Percentiles rank a stretch among this genome's conserved stretches.
phyloP scores from a whole-genome alignment of 495 filamentous ascomycete genomes.

The Penicillium ucsense region DNA sequence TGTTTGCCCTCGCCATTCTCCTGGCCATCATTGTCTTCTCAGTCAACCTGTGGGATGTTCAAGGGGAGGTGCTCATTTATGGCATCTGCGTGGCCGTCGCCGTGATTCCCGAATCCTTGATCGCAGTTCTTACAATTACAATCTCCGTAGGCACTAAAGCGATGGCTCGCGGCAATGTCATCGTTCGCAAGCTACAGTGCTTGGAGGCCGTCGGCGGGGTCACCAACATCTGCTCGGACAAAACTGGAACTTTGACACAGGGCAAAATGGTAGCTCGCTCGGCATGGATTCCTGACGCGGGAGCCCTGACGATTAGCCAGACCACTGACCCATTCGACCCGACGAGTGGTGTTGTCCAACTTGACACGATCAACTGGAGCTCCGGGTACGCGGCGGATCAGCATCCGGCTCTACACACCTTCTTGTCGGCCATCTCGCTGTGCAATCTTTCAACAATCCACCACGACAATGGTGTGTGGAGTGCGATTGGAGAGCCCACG shows the following conservation, averaged over 20 bases:
- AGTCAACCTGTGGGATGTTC: constrained; percentile 60
- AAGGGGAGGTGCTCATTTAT: constrained; percentile 69
- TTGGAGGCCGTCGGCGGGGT: constrained; percentile 77
- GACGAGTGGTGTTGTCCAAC: constrained; percentile 51
- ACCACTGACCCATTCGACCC: constrained; percentile 50
- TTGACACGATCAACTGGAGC: constrained; percentile 26
- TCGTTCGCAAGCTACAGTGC: constrained; percentile 70
- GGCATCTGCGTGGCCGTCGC: constrained; percentile 68
- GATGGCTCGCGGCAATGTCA: constrained; percentile 69
- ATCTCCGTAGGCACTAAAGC: constrained; percentile 61
- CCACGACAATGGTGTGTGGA: constrained; percentile 45
- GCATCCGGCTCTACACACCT: constrained; percentile 43
- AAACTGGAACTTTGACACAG: constrained; percentile 76
- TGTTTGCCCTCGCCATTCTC: constrained; percentile 65
- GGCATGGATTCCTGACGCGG: constrained; percentile 60
- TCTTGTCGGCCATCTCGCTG: constrained; percentile 62
- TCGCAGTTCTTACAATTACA: constrained; percentile 65
- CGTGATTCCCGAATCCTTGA: constrained; percentile 65
- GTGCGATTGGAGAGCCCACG: constrained; percentile 71
- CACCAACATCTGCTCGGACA: constrained; percentile 84
- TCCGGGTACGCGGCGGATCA: constrained; percentile 12
- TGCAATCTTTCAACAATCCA: constrained; percentile 70
- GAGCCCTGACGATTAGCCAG: constrained; percentile 45
- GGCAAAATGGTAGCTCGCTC: constrained; percentile 69
- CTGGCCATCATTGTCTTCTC: constrained; percentile 74